A percentile compares a stretch with the other conserved stretches of the same genome.
phyloP scores from a whole-genome alignment of 2,329 filamentous ascomycete species.

The Chaetomiaceae sp. region DNA sequence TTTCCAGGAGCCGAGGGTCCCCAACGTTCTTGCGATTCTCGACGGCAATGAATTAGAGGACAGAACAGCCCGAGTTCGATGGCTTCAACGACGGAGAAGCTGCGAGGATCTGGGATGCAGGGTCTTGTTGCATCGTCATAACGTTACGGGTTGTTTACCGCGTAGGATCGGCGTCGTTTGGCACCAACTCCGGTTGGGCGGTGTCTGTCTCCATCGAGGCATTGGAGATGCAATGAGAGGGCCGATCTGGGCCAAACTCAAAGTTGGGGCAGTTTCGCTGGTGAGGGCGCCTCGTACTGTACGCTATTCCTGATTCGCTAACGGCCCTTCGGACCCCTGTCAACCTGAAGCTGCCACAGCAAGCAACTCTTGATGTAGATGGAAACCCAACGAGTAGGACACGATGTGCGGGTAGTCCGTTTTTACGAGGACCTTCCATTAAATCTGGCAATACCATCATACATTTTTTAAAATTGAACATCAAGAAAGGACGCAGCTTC shows the following conservation, averaged over 20 bases:
- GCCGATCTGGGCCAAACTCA: neutral
- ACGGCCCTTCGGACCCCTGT: too few relatives aligned
- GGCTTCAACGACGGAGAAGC: neutral
- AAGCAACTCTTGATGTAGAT: too few relatives aligned
- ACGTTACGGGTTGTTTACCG: neutral
- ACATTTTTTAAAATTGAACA: too few relatives aligned
- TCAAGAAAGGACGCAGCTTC: too few relatives aligned
- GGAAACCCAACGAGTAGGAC: too few relatives aligned
- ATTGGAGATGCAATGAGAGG: neutral
- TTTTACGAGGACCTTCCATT: too few relatives aligned
- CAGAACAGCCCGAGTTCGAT: neutral
- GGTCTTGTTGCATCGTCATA: neutral
- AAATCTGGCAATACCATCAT: too few relatives aligned
- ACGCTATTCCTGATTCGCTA: conserved; percentile 1
- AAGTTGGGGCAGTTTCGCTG: neutral
- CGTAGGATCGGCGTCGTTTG: neutral
- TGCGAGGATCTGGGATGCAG: neutral
- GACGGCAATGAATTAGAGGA: neutral
- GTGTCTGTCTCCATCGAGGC: neutral
- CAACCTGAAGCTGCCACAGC: neutral
- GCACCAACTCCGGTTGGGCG: neutral
- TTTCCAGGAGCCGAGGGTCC: neutral
- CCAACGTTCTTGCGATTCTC: neutral
- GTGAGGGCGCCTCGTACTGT: neutral
- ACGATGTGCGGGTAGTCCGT: too few relatives aligned